Evolutionary conservation across 495 filamentous ascomycete genomes (phyloP).

Genomic region (Usnea hakonensis): DNA sequence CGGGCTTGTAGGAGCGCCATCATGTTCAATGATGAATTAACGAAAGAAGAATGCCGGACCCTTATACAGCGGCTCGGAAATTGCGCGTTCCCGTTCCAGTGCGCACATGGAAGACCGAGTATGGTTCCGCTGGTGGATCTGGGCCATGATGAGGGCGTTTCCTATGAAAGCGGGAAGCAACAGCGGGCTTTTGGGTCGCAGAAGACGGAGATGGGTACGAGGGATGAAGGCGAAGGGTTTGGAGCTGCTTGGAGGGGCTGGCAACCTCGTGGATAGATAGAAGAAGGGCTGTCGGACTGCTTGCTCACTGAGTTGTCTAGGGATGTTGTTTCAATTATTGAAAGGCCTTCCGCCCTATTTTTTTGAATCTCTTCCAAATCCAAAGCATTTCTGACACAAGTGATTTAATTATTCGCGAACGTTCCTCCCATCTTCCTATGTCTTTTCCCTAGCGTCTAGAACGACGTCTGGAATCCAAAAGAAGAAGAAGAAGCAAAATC

Average conservation of each 20-base stretch:
- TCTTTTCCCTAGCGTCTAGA: too few species aligned
- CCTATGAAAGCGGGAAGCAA: background rate
- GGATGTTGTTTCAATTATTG: background rate
- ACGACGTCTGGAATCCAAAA: too few species aligned
- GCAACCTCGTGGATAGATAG: background rate
- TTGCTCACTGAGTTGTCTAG: background rate
- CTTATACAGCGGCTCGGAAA: constrained; percentile 54
- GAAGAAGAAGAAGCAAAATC: too few species aligned
- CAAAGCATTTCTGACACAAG: too few species aligned
- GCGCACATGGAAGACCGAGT: constrained; percentile 76
- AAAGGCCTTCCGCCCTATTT: background rate
- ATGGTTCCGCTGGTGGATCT: constrained; percentile 67
- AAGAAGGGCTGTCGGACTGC: background rate
- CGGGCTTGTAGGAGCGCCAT: constrained; percentile 84
- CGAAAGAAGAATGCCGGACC: constrained; percentile 53
- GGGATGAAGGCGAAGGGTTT: constrained; percentile 2
- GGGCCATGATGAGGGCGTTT: constrained; percentile 23
- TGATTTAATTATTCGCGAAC: too few species aligned
- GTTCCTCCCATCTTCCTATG: too few species aligned
- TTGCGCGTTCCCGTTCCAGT: constrained; percentile 86
- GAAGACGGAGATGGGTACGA: background rate
- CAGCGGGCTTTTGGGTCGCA: constrained; percentile 1
- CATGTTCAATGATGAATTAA: constrained; percentile 90
- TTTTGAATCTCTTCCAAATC: too few species aligned
- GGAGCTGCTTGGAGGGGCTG: constrained; percentile 16